Base-by-base conservation (phyloP, 129 eudicot species). In the Dittrichia graveolens region DNA sequence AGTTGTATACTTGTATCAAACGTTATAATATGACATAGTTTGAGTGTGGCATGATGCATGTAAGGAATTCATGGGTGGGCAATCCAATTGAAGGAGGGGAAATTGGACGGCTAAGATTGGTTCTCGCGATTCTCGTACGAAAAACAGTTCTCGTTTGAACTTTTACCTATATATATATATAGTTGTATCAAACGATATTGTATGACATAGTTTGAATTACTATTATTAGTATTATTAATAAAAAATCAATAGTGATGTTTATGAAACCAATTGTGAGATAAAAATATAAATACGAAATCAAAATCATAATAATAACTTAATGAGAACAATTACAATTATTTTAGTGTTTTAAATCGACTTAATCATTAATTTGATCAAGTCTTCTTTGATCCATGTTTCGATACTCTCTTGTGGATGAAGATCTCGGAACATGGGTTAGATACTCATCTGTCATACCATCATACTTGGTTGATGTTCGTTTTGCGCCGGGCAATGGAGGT, bases 321-420 rank as follows among this genome's bases (percentile, higher is more conserved):
- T 13, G 46, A 64, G n/a, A 37, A 41, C 24, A 63, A 43, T 60
- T 73, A 47, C 48, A 73, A 40, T 60, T 4, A 66, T 75, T 12
- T 35, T 65, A 19, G 59, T 55, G 73, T 56, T 67, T n/a, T 16
- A 46, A 50, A 68, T 79, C 75, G 67, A 73, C 81, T 75, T 62
- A 73, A 48, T 61, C 78, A 14, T 65, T 75, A 14, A 72, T 55
- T 56, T 80, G 57, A 39, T 68, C 43, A 45, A 72, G 75, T 45
- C 73, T 86, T 47, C 72, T 69, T 24, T 64, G 67, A 47, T 77
- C 89, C 73, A 56, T 54, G 49, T 71, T 75, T 37, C 89, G 56
- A 53, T 50, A 79, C 43, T 89, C 95, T 78, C 89, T 80, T 18
- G 87, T 78, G 12, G 95, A 89, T 2, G 79, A 77, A 5, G 95